phyloP scores from a whole-genome alignment of 2,329 filamentous ascomycete species.

The Aphanoascus verrucosus region DNA sequence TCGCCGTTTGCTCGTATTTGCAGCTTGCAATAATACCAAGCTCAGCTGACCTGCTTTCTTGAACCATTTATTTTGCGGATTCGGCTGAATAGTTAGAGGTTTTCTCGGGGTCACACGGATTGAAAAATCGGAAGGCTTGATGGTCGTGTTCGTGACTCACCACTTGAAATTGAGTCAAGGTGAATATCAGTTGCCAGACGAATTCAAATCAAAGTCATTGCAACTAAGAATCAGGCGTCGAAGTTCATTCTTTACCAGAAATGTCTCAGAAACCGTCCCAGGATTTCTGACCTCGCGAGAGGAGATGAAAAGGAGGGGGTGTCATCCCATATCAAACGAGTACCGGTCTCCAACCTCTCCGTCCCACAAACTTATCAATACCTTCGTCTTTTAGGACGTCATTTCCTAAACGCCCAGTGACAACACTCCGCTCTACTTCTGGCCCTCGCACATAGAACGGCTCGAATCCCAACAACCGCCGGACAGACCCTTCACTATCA shows the following conservation, averaged over 20 bases:
- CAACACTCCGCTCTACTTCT: constrained; percentile 53
- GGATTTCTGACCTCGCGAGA: not conserved
- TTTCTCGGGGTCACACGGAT: too few species aligned
- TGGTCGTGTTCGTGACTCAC: not conserved
- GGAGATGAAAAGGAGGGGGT: not conserved
- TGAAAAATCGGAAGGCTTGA: too few species aligned
- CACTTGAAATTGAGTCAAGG: not conserved
- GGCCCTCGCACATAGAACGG: constrained; percentile 53
- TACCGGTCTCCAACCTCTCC: constrained; percentile 49
- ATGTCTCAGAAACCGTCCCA: not conserved
- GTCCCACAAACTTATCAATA: constrained; percentile 45
- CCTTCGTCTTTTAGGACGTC: constrained; percentile 54
- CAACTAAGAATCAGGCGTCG: too few species aligned
- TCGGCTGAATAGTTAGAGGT: too few species aligned
- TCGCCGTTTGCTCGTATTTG: not conserved
- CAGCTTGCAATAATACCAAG: too few species aligned
- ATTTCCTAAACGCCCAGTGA: constrained; percentile 50
- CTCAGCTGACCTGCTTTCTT: too few species aligned
- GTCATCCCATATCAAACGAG: constrained; percentile 11
- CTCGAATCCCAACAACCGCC: constrained; percentile 36
- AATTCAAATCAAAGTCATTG: too few species aligned
- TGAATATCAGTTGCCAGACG: too few species aligned
- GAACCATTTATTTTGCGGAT: too few species aligned
- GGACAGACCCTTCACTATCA: constrained; percentile 13
- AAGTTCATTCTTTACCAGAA: not conserved